phyloP scores from a whole-genome alignment of 257 asterid species.

The Catharanthus roseus region DNA sequence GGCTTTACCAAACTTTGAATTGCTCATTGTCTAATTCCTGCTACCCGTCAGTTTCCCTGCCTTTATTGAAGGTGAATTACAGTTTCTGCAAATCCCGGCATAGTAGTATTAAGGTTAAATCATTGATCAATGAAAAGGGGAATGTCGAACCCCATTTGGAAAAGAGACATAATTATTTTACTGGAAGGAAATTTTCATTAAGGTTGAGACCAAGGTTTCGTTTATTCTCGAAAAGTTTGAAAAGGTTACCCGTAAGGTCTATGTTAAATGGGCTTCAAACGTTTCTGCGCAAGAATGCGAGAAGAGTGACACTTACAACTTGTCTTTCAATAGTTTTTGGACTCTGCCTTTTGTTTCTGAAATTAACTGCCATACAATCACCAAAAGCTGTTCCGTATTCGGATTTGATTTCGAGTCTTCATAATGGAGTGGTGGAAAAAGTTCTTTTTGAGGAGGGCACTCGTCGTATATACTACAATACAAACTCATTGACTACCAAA shows the following conservation, averaged over 20 bases:
- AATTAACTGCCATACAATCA: slow-evolving; percentile 58
- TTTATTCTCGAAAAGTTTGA: slow-evolving; percentile 48
- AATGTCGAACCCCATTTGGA: slow-evolving; percentile 32
- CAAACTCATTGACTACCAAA: slow-evolving; percentile 24
- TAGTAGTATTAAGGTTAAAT: slow-evolving; percentile 42
- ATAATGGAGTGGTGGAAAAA: slow-evolving; percentile 53
- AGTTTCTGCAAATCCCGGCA: slow-evolving; percentile 32
- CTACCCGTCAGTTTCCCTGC: slow-evolving; percentile 31
- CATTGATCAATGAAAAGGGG: slow-evolving; percentile 38
- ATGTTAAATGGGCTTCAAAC: slow-evolving; percentile 41
- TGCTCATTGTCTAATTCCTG: slow-evolving; percentile 30
- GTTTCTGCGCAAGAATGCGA: slow-evolving; percentile 58
- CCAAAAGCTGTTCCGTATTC: slow-evolving; percentile 79
- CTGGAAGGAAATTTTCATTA: slow-evolving; percentile 44
- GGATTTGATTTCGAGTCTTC: slow-evolving; percentile 62
- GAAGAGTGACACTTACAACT: slow-evolving; percentile 53
- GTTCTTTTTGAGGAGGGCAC: slow-evolving; percentile 95
- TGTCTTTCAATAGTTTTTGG: slow-evolving; percentile 59
- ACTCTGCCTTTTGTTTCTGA: slow-evolving; percentile 70
- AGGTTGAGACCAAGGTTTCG: slow-evolving; percentile 66
- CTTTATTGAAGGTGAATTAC: slow-evolving; percentile 34
- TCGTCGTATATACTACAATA: slow-evolving; percentile 65
- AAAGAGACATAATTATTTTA: slow-evolving; percentile 33
- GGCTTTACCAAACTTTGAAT: slow-evolving; percentile 22
- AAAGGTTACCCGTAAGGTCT: slow-evolving; percentile 44